Evolutionary conservation across 2,329 filamentous ascomycete species (phyloP), one percentile per base, ranked within the genome.

Genomic region (Epichloe gansuensis): DNA sequence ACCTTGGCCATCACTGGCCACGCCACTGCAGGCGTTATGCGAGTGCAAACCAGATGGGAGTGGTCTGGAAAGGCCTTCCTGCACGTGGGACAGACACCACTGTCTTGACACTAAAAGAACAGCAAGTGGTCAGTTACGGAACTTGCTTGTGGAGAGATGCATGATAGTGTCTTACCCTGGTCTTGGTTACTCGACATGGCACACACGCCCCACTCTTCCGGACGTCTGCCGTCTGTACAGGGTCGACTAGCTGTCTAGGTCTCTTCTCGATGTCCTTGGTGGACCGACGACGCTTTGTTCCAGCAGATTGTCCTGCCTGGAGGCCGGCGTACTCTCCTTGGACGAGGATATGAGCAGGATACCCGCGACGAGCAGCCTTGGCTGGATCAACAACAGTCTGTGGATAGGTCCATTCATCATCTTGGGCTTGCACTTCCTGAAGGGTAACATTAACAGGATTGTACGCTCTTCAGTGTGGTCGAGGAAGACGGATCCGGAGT

Each of bases 191-290:
- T 57, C 69, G 73, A 62, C 75, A 77, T 53, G 69, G 70, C 51
- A 72, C 66, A 58, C 75, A 78, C 37, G 75, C 73, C 54, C 71
- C 71, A 58, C 66, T 67, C 60, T 73, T 72, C 57, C 75, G 73
- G 51, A 77, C 73, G 52, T 70, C 68, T 50, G 72, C 73, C 44
- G 75, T 76, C 62, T 75, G 69, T 55, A 71, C 66, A 43, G 66
- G 69, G 56, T 71, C 65, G 52, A 61, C 61, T 28, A 72, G 62
- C 52, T 70, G 67, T 48, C 68, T 62, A 51, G 61, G 63, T 54
- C 66, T 68, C 60, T 63, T 70, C 39, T 70, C 67, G 44, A 63
- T 54, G 41, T 59, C 59, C 50, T 63, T 61, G 48, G 60, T 62
- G 55, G 67, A 65, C 47, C 66, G 63, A 57, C 68, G 67, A 54